Percentiles rank a stretch among this genome's conserved stretches.
Evolutionary conservation across 805 yeast genomes (phyloP).

Genomic region (Candida methanosorbosa): DNA sequence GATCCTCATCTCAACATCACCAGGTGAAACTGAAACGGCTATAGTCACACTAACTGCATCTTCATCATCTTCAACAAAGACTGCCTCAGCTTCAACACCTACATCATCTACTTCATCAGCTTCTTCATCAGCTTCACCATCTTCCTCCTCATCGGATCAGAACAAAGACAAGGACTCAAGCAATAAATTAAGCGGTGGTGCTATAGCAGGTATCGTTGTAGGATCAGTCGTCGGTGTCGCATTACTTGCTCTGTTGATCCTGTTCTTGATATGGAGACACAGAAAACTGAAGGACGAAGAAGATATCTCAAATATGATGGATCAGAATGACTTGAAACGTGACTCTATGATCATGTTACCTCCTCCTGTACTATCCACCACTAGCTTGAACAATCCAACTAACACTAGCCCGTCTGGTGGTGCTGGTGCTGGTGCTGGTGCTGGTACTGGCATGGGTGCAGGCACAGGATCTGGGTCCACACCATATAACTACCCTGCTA

Average conservation of each 20-base stretch:
- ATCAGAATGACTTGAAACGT: constrained; percentile 5
- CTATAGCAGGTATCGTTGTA: constrained; percentile 27
- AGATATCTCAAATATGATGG: constrained; percentile 9
- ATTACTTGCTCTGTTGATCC: constrained; percentile 6
- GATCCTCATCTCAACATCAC: constrained; percentile 15
- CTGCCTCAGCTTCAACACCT: constrained; percentile 7
- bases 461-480: no score
- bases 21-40: constrained; percentile 13
- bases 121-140: constrained; percentile 5
- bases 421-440: constrained; percentile 1
- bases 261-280: constrained; percentile 17
- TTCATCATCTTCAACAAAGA: constrained; percentile 11
- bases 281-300: constrained; percentile 9
- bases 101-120: constrained; percentile 6
- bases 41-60: constrained; percentile 17
- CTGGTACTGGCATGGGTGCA: background rate
- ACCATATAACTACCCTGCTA: constrained; percentile 4
- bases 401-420: background rate
- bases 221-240: constrained; percentile 20
- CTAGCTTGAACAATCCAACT: background rate
- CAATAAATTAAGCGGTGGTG: constrained; percentile 18
- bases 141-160: constrained; percentile 2
- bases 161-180: background rate
- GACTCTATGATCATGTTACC: constrained; percentile 5
- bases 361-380: constrained; percentile 1